Conservation (phyloP, 202 grass and related monocot species). For the Saccharum hybrid region DNA sequence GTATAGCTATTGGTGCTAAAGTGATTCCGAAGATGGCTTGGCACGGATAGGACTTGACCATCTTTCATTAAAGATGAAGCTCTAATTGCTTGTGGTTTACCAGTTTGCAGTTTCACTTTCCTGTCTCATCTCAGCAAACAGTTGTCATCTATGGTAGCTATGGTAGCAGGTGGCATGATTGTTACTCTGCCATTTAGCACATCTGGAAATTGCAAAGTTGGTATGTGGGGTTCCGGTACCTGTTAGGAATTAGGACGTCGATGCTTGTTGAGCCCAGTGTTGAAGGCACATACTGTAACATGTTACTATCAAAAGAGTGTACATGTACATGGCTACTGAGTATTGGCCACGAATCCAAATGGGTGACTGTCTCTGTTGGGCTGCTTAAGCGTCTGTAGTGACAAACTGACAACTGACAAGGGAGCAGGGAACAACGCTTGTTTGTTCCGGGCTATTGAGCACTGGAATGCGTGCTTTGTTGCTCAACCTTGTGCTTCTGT, state of each 20-base stretch:
- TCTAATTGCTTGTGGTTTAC: conserved; percentile 13
- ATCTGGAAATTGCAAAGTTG: conserved; percentile 22
- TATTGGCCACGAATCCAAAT: background rate
- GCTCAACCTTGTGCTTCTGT: too few relatives aligned
- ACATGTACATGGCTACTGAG: background rate
- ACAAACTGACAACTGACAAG: too few relatives aligned
- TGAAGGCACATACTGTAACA: background rate
- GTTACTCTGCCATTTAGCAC: conserved; percentile 7
- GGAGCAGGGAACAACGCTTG: too few relatives aligned
- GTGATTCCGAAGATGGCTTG: conserved; percentile 44
- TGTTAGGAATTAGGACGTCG: background rate
- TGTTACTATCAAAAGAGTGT: background rate
- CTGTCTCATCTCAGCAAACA: background rate
- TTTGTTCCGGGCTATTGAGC: too few relatives aligned
- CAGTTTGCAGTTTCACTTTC: background rate
- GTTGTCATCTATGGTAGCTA: conserved; percentile 14
- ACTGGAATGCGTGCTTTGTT: too few relatives aligned
- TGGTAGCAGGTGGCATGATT: conserved; percentile 19
- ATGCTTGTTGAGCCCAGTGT: conserved; percentile 25
- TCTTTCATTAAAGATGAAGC: conserved; percentile 26
- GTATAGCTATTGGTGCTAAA: conserved; percentile 26
- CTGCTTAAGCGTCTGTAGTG: too few relatives aligned
- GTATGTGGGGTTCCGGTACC: background rate
- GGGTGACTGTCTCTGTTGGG: background rate
- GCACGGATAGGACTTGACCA: conserved; percentile 35